Evolutionary conservation across 331 rosid genomes (phyloP), one percentile per base, ranked within the genome.

Genomic region (Pyrus hybrid): DNA sequence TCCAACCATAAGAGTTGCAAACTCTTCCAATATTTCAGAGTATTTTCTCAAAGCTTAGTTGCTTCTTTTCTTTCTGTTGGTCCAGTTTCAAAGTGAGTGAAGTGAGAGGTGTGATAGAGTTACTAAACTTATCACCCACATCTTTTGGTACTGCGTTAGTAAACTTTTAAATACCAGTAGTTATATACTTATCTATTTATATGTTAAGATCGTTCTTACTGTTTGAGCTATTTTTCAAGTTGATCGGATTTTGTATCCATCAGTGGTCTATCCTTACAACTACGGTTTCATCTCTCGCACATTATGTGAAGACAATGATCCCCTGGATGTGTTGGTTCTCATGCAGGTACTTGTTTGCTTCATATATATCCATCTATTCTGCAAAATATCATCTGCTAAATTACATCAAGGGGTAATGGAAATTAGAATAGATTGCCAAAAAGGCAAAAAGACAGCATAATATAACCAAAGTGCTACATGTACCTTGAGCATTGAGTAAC

Each of bases 231-330:
- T 14, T 84, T 35, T 4, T 73, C 90, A 92, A 96, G 99, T 95
- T 32, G 99, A 95, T 84, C 93, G 97, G 14, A 74, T 95, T 82
- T 73, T 95, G 85, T 95, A 37, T 37, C 13, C 45, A 37, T 10
- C 3, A 37, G 5, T 95, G 49, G 99, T 95, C 78, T 95, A 95
- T 82, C 97, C 99, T 77, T 96, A 95, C 76, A 95, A 95, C 83
- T 92, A 95, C 32, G 99, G 99, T 63, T 95, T 95, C 75, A 88
- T 95, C 53, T 97, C 99, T 72, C 93, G 97, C 69, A 92, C 97
- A 26, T 80, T 95, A 33, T 95, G 99, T 35, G 99, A 95, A 89
- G 99, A 95, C 86, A 95, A 95, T 69, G 99, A 95, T 85, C 97
- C 99, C 10, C 33, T 92, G 65, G 99, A 95, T 83, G 96, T 90